Evolutionary conservation across 2,329 filamentous ascomycete genomes (phyloP).

Genomic region (Xylariaceae sp.): DNA sequence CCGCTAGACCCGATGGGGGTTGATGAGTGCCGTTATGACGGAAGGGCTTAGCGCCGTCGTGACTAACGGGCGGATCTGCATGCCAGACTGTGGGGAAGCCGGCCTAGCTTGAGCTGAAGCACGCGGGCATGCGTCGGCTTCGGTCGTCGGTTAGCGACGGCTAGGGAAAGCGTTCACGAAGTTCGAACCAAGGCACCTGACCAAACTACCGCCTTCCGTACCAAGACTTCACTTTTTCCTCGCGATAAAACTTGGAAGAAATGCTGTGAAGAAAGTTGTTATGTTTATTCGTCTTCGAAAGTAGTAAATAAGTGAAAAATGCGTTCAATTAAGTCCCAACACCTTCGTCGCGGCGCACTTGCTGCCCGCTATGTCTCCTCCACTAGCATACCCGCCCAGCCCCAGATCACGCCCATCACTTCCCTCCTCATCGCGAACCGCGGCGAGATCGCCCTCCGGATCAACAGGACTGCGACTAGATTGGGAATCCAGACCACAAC

Average conservation of each 20-base stretch:
- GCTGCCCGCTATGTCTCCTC: constrained; percentile 37
- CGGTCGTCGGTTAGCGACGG: constrained; percentile 21
- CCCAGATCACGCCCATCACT: constrained; percentile 49
- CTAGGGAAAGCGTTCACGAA: constrained; percentile 4
- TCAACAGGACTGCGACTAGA: constrained; percentile 78
- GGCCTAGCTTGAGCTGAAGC: not conserved
- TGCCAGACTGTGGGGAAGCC: not conserved
- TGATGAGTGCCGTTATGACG: not conserved
- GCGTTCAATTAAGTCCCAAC: constrained; percentile 51
- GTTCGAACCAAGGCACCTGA: not conserved
- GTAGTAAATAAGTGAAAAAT: constrained; percentile 34
- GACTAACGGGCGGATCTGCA: not conserved
- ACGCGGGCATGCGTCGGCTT: constrained; percentile 7
- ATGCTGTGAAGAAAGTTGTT: not conserved
- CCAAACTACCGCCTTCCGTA: not conserved
- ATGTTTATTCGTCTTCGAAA: not conserved
- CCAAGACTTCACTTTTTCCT: no score
- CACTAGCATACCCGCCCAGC: constrained; percentile 30
- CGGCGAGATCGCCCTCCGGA: constrained; percentile 92
- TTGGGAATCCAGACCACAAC: constrained; percentile 92
- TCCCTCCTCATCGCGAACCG: constrained; percentile 95
- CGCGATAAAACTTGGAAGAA: no score
- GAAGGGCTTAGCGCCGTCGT: not conserved
- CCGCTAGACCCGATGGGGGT: not conserved
- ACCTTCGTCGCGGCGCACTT: constrained; percentile 43